phyloP scores from a whole-genome alignment of 495 filamentous ascomycete genomes.

The Aspergillus coremiiformis region DNA sequence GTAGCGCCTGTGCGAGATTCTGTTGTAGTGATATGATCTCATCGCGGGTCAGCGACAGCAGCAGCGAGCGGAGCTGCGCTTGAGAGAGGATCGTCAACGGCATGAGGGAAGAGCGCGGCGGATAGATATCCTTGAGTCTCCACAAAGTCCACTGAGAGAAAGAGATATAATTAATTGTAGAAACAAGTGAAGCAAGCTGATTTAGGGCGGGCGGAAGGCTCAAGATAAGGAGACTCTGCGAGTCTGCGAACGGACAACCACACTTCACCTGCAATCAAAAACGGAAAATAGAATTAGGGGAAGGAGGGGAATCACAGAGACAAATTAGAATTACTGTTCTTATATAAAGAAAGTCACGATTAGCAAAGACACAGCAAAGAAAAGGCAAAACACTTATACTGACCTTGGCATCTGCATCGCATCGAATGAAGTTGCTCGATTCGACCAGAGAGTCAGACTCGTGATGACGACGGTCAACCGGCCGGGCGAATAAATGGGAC shows the following conservation, averaged over 20 bases:
- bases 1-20: slow-evolving; percentile 65
- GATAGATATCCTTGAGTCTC: not conserved
- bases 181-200: not conserved
- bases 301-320: not conserved
- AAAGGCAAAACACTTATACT: not conserved
- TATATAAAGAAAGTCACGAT: not conserved
- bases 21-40: slow-evolving; percentile 61
- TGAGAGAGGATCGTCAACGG: slow-evolving; percentile 71
- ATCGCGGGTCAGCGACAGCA: slow-evolving; percentile 61
- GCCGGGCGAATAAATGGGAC: not conserved
- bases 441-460: not conserved
- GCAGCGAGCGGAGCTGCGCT: slow-evolving; percentile 57
- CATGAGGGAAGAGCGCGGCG: slow-evolving; percentile 39
- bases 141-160: not conserved
- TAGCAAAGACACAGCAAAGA: not conserved
- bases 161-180: not conserved
- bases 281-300: not conserved
- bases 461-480: not conserved
- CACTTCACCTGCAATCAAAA: not conserved
- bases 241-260: not conserved
- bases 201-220: not conserved
- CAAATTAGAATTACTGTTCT: too few relatives aligned
- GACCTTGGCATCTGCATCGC: not conserved
- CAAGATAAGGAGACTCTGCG: not conserved
- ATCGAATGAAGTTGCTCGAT: not conserved